These are phyloP conservation scores for Suillus occidentalis DNA, from an alignment of 768 basidiomycete species.

Conservation along the genomic window DNA sequence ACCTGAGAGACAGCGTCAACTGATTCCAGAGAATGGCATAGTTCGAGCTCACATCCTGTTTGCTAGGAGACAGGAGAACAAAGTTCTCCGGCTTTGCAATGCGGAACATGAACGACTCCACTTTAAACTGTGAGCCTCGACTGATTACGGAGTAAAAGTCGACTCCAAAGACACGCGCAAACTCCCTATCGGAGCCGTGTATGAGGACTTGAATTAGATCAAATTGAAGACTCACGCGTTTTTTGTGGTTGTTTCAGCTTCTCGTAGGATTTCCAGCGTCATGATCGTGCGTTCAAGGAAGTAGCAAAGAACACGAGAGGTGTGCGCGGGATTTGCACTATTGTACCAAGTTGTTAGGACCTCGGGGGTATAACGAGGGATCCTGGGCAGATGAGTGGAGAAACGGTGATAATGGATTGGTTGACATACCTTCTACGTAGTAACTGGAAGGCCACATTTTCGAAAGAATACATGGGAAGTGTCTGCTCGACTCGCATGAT, in stretches of 20 bases:
- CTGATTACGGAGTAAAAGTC: conserved; percentile 96
- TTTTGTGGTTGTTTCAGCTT: conserved; percentile 80
- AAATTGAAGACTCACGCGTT: conserved; percentile 61
- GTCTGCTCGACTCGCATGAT: conserved; percentile 85
- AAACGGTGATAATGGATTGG: background rate
- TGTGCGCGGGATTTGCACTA: conserved; percentile 57
- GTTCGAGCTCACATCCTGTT: conserved; percentile 60
- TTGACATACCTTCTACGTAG: conserved; percentile 65
- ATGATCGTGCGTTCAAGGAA: conserved; percentile 62
- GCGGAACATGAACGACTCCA: conserved; percentile 97
- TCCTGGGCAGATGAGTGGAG: conserved; percentile 39
- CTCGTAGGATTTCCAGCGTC: conserved; percentile 79
- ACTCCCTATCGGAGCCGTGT: conserved; percentile 62
- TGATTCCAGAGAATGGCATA: background rate
- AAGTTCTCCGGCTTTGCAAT: conserved; percentile 96
- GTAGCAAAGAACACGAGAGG: conserved; percentile 58
- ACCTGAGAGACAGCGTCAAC: conserved; percentile 54
- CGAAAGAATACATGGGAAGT: conserved; percentile 80
- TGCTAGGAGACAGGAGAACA: conserved; percentile 87
- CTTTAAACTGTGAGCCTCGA: conserved; percentile 97
- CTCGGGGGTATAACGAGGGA: conserved; percentile 68
- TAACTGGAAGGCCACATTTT: conserved; percentile 84
- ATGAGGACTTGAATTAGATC: background rate
- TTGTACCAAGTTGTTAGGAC: conserved; percentile 71
- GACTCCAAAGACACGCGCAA: conserved; percentile 95